These are phyloP conservation scores for Paxillus rubicundulus DNA, from an alignment of 768 basidiomycete genomes.

Conservation along the genomic window DNA sequence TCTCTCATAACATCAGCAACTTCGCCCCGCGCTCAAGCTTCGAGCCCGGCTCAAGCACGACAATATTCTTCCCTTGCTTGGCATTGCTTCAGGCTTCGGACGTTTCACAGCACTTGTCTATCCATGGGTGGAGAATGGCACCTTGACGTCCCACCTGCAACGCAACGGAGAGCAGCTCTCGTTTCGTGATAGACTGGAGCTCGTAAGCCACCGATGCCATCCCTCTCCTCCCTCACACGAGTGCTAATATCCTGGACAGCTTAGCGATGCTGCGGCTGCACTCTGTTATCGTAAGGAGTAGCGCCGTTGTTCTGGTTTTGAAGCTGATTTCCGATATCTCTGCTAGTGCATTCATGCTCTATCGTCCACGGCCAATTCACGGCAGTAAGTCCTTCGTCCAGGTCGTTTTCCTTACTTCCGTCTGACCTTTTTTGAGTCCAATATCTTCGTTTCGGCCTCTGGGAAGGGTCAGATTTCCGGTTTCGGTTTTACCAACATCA, in stretches of 20 bases:
- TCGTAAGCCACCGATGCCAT: conserved; percentile 8
- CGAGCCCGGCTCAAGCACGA: conserved; percentile 23
- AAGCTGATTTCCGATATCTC: background rate
- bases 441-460: conserved; percentile 39
- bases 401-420: background rate
- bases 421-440: conserved; percentile 29
- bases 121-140: conserved; percentile 25
- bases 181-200: conserved; percentile 7
- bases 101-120: conserved; percentile 26
- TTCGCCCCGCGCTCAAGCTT: conserved; percentile 23
- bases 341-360: conserved; percentile 15
- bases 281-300: conserved; percentile 13
- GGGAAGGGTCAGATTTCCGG: conserved; percentile 41
- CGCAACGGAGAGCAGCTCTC: conserved; percentile 1
- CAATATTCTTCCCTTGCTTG: conserved; percentile 24
- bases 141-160: conserved; percentile 20
- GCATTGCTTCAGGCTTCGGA: conserved; percentile 24
- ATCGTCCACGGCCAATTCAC: conserved; percentile 20
- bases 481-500: conserved; percentile 36
- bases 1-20: conserved; percentile 7
- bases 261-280: conserved; percentile 10
- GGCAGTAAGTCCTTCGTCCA: conserved; percentile 4
- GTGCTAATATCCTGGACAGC: background rate
- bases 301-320: background rate
- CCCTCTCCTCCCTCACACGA: too few species aligned